These are phyloP conservation scores for Curvularia sp. DNA, from an alignment of 2,329 filamentous ascomycete species.

Conservation along the genomic window DNA sequence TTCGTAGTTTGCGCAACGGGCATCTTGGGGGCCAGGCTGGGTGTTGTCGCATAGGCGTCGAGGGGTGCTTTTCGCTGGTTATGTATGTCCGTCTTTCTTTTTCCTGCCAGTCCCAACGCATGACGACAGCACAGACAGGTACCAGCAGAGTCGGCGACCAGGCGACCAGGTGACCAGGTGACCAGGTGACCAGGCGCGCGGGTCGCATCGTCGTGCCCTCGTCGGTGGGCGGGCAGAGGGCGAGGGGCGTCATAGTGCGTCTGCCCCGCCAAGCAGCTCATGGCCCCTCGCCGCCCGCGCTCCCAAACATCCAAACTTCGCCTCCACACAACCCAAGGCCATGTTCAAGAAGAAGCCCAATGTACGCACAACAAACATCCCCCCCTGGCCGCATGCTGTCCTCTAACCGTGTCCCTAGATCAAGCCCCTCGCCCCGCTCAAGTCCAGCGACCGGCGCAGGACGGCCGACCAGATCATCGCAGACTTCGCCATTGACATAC, in stretches of 20 bases:
- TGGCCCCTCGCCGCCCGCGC: neutral
- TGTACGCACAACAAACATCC: constrained; percentile 45
- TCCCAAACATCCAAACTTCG: neutral
- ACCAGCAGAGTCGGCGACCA: neutral
- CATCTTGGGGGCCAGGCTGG: neutral
- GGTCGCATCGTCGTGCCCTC: neutral
- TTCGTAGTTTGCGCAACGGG: neutral
- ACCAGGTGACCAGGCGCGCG: neutral
- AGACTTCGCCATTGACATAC: constrained; percentile 63
- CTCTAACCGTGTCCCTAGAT: constrained; percentile 55
- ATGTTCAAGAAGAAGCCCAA: constrained; percentile 73
- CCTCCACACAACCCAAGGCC: constrained; percentile 16
- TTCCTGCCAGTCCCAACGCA: neutral
- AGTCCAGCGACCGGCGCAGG: constrained; percentile 71
- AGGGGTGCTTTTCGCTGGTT: no score
- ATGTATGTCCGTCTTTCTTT: neutral
- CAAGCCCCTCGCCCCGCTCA: constrained; percentile 70
- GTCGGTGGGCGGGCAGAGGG: constrained; percentile 2
- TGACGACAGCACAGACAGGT: neutral
- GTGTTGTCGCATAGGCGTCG: neutral
- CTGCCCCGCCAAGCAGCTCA: constrained; percentile 3
- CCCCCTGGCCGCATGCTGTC: neutral
- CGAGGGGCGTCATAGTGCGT: neutral
- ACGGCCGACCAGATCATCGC: constrained; percentile 72
- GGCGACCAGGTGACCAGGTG: no score